phyloP scores from a whole-genome alignment of 495 filamentous ascomycete genomes.

The Aspergillus avenaceus region DNA sequence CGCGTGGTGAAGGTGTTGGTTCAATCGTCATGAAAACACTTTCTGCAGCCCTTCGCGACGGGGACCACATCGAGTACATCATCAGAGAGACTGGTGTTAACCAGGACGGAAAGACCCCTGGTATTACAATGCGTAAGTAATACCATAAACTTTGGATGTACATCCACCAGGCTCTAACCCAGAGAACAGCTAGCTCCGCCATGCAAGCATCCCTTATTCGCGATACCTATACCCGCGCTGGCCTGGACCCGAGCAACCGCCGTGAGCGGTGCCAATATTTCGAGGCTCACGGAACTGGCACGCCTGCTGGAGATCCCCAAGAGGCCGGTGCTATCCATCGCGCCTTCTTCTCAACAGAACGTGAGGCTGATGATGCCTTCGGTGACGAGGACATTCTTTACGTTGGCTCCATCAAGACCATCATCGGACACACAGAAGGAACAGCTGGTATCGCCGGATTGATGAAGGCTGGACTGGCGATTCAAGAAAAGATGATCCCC shows the following conservation, averaged over 20 bases:
- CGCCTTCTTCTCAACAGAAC: constrained; percentile 25
- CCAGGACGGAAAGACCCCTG: constrained; percentile 32
- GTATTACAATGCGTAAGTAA: constrained; percentile 39
- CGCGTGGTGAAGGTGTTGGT: constrained; percentile 41
- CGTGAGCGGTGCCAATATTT: constrained; percentile 34
- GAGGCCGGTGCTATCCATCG: constrained; percentile 33
- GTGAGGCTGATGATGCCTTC: too few species aligned
- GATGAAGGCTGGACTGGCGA: constrained; percentile 29
- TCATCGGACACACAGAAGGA: constrained; percentile 52
- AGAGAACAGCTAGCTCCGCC: constrained; percentile 20
- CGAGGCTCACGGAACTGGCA: constrained; percentile 41
- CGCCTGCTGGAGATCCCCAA: constrained; percentile 36
- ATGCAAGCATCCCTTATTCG: constrained; percentile 33
- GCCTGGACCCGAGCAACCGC: constrained; percentile 25
- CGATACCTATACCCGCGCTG: constrained; percentile 27
- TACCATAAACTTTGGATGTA: too few species aligned
- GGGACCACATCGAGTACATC: constrained; percentile 34
- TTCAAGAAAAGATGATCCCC: constrained; percentile 49
- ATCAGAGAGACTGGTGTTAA: constrained; percentile 36
- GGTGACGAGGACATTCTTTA: constrained; percentile 16
- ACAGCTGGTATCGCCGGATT: constrained; percentile 54
- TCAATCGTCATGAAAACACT: constrained; percentile 37
- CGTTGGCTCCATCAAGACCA: constrained; percentile 50
- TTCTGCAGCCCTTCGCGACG: constrained; percentile 26
- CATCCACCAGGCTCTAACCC: too few species aligned